Evolutionary conservation across 768 basidiomycete genomes (phyloP).

Genomic region (Rhodotorula babjevae): DNA sequence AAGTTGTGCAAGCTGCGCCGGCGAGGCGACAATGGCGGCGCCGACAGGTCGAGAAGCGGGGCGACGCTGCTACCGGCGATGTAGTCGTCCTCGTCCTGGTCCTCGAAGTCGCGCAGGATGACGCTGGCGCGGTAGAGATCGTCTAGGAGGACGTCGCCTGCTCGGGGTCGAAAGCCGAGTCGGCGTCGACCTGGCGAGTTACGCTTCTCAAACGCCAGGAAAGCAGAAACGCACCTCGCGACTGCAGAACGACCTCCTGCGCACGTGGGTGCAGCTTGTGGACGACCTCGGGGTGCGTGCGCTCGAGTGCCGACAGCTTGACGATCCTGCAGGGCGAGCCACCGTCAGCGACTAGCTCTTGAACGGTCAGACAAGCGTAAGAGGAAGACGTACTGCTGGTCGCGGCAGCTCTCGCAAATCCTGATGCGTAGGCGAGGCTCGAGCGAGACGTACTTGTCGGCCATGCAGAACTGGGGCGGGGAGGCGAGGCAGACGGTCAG

Average conservation of each 20-base stretch:
- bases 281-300: not conserved
- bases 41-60: not conserved
- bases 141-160: not conserved
- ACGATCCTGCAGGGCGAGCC: not conserved
- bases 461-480: too few relatives aligned
- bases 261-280: not conserved
- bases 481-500: too few relatives aligned
- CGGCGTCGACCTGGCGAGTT: too few relatives aligned
- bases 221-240: not conserved
- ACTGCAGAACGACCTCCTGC: not conserved
- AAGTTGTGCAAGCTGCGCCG: not conserved
- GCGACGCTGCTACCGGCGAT: not conserved
- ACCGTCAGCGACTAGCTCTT: too few relatives aligned
- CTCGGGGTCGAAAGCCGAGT: too few relatives aligned
- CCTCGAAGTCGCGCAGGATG: not conserved
- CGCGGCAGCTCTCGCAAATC: not conserved
- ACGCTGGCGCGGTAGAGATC: not conserved
- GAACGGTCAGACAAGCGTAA: too few relatives aligned
- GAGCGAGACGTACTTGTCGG: not conserved
- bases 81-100: slow-evolving; percentile 1
- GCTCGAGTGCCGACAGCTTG: not conserved
- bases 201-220: too few relatives aligned
- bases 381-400: not conserved
- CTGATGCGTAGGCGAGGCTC: not conserved
- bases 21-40: not conserved